Base-by-base conservation (phyloP, 106 monocot genomes). In the Allium fistulosum region DNA sequence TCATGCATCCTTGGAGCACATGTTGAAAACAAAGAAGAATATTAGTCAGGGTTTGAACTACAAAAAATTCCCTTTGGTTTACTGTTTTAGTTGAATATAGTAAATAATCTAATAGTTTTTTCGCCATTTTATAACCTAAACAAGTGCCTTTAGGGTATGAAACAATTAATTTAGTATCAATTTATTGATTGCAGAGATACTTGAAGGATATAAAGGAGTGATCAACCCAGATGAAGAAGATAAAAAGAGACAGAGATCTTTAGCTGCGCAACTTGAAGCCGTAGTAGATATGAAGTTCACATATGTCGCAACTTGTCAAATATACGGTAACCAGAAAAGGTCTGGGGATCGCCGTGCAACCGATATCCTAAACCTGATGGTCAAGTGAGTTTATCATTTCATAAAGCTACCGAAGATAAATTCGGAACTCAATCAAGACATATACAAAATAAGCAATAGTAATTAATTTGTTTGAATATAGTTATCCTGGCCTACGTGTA, bases 241-340 rank as follows among this genome's bases (percentile, higher is more conserved):
- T 49, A 86, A 82, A 59, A 92, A 82, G 67, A 74, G 84, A 27
- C 14, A 68, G 15, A 69, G 68, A 60, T 68, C 68, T 53, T n/a
- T 68, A 45, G 67, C 69, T 68, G 69, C 67, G 59, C 68, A 68
- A 13, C 75, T 68, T 62, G 96, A 96, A 66, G 80, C 81, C 80
- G 92, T 86, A 50, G 89, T 84, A 51, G 91, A 84, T 37, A 97
- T 92, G 96, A 97, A 97, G 53, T 97, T 74, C 69, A 97, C 96
- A 17, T 92, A 92, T 84, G 96, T 97, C 17, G 88, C 92, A 67
- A 88, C 91, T 17, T 97, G 91, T 71, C 96, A 97, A 83, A 82
- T 92, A 68, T 97, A 97, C 69, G 96, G 91, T 26, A 56, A 51
- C 12, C 91, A 97, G 61, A 97, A 88, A 78, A 78, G 74, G 9